Base-by-base conservation (phyloP, 352 stramenopile species). In the Phytophthora meadii region DNA sequence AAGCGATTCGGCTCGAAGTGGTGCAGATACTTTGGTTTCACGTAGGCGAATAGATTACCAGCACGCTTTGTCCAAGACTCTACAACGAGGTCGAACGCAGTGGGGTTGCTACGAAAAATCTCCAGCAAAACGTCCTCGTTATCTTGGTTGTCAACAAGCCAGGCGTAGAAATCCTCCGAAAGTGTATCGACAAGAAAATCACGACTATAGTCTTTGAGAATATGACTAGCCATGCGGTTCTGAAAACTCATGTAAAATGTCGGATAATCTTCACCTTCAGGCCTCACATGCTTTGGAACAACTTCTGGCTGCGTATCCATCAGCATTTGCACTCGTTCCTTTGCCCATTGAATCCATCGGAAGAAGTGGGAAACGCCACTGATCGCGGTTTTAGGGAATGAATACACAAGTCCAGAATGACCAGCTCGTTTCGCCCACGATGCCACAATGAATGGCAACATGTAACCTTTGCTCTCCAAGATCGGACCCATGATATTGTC, bases 1-100 rank as follows among this genome's bases (percentile, higher is more conserved):
- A 97, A 98, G 15, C 97, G 86, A 79, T 99, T 99, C 24, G 84
- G 82, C 61, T 90, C 81, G 52, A 91, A 89, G 47, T 88, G 78
- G 25, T 80, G 68, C 44, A 83, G 42, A 56, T 84, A 51, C 54
- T 59, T 60, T 2, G 83, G 83, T 25, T 73, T 85, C 40, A 71
- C 72, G 59, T 87, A 90, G 41, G 58, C 34, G 56, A 88, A 88
- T 15, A 65, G 54, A 5, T 71, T 60, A 17, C 81, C 79, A 1
- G 68, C 72, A 15, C 78, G 81, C 51, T 83, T 81, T n/a, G 65
- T 75, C 70, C 82, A 93, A 9, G 79, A 61, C 27, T 77, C 57
- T 11, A 88, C 46, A 4, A 65, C 73, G 10, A 84, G 50, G 17
- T 85, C 72, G 57, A 92, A 88, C 8, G 87, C 60, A 32, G 54